A percentile compares a stretch with the other conserved stretches of the same genome.
Evolutionary conservation across 805 yeast species (phyloP).

Genomic region (Wickerhamiella musiphila): DNA sequence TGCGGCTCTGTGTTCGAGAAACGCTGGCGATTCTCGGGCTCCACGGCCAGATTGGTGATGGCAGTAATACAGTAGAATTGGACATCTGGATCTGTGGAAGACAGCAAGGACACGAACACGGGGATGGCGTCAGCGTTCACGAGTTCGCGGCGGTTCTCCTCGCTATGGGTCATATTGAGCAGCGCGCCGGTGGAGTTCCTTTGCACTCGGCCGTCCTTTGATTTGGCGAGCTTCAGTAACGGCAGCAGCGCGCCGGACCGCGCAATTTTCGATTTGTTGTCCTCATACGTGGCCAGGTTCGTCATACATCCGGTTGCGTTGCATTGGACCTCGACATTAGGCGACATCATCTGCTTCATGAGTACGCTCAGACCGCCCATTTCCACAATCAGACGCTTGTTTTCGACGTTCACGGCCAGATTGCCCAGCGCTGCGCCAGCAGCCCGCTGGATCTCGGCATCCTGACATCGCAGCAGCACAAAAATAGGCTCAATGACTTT

Average conservation of each 20-base stretch:
- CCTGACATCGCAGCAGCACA: conserved; percentile 67
- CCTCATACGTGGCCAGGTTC: conserved; percentile 94
- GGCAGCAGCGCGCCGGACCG: conserved; percentile 92
- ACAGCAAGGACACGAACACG: conserved; percentile 69
- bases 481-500: conserved; percentile 89
- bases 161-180: conserved; percentile 94
- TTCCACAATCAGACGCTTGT: conserved; percentile 82
- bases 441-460: conserved; percentile 92
- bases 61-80: conserved; percentile 98
- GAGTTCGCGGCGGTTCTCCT: conserved; percentile 87
- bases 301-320: conserved; percentile 99
- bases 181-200: conserved; percentile 97
- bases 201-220: conserved; percentile 89
- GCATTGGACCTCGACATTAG: conserved; percentile 95
- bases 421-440: conserved; percentile 99
- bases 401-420: conserved; percentile 89
- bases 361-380: conserved; percentile 97
- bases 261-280: conserved; percentile 89
- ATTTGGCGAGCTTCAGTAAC: conserved; percentile 81
- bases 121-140: conserved; percentile 98
- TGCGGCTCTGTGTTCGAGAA: conserved; percentile 85
- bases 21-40: conserved; percentile 74
- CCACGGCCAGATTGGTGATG: conserved; percentile 90
- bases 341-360: conserved; percentile 92
- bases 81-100: conserved; percentile 85